Percentiles rank a stretch among this genome's conserved stretches.
phyloP scores from a whole-genome alignment of 805 yeast genomes.

The Candida gorgasii region DNA sequence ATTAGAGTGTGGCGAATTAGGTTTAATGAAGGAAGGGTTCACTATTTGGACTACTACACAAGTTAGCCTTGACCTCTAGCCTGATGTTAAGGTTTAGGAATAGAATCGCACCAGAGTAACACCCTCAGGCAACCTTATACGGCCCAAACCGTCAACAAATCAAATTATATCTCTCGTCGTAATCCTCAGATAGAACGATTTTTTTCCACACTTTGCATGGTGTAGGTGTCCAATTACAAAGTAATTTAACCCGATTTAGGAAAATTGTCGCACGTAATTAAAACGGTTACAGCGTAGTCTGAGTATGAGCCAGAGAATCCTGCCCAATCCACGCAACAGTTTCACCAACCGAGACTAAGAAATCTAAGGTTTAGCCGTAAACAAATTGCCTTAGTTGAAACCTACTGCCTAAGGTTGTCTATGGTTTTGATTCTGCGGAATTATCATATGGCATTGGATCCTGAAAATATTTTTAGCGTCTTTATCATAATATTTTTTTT shows the following conservation, averaged over 20 bases:
- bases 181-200: not conserved
- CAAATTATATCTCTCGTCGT: not conserved
- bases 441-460: not conserved
- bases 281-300: not conserved
- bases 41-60: no score
- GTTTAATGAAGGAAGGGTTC: not conserved
- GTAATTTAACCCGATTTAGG: constrained; percentile 4
- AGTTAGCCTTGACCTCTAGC: no score
- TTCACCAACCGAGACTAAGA: not conserved
- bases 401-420: not conserved
- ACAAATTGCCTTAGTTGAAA: not conserved
- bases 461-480: not conserved
- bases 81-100: no score
- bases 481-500: not conserved
- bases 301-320: not conserved
- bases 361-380: no score
- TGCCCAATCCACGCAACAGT: no score
- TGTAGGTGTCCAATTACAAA: not conserved
- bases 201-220: not conserved
- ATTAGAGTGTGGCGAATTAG: not conserved
- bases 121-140: no score
- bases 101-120: no score
- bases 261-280: constrained; percentile 6
- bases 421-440: not conserved
- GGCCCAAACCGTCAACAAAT: no score